Percentiles rank a stretch among this genome's conserved stretches.
Conservation (phyloP, 2,329 filamentous ascomycete species). For the Penicillium carneum region DNA sequence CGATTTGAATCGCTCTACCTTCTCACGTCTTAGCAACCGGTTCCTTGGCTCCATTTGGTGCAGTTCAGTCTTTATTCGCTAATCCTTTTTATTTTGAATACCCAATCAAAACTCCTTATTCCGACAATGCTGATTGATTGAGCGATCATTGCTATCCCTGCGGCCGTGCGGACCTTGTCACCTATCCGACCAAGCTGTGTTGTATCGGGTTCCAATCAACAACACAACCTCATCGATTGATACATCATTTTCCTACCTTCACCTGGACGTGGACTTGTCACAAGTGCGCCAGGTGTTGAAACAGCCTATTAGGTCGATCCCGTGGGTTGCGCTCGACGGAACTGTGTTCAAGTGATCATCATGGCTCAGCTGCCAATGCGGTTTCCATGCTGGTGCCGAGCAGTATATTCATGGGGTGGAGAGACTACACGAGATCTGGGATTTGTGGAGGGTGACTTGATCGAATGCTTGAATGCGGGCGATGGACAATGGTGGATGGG, state of each 20-base stretch:
- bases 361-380: conserved; percentile 71
- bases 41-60: conserved; percentile 1
- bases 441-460: conserved; percentile 96
- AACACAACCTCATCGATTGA: conserved; percentile 10
- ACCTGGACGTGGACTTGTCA: not conserved
- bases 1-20: conserved; percentile 34
- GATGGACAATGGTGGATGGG: conserved; percentile 99
- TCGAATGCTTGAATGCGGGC: conserved; percentile 96
- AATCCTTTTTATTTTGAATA: conserved; percentile 1
- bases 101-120: conserved; percentile 16
- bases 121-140: conserved; percentile 26
- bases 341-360: conserved; percentile 21
- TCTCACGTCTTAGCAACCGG: conserved; percentile 19
- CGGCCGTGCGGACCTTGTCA: conserved; percentile 27
- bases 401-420: conserved; percentile 91
- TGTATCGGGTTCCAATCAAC: conserved; percentile 9
- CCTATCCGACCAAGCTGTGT: conserved; percentile 21
- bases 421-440: conserved; percentile 94
- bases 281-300: conserved; percentile 6
- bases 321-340: conserved; percentile 12
- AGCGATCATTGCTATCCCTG: conserved; percentile 19
- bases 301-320: not conserved
- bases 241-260: not conserved
- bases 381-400: conserved; percentile 91
- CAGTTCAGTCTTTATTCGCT: conserved; percentile 5